Base-by-base conservation (phyloP, 2,329 filamentous ascomycete genomes). In the Eurotiales sp. region DNA sequence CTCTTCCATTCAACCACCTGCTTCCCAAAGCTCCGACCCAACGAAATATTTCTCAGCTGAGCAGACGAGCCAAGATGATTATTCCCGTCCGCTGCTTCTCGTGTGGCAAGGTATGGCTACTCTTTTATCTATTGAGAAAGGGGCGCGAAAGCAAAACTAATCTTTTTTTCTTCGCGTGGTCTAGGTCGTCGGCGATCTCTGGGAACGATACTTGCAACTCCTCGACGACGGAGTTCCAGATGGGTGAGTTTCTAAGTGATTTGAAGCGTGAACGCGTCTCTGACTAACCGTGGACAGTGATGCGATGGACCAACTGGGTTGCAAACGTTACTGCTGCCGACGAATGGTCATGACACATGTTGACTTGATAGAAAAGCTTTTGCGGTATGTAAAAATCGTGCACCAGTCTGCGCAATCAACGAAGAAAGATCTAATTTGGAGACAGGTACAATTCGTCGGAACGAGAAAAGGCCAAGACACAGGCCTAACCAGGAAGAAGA, bases 321-420 rank as follows among this genome's bases (percentile, higher is more conserved):
- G 95, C 66, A 92, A 90, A 74, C 84, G 93, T 62, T 99, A 99
- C 78, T 99, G 93, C 82, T 99, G 93, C 77, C 88, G 93, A 62
- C 87, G 93, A 66, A 99, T 99, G 93, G 85, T 99, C 72, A 96
- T 99, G 88, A 99, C 93, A 54, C 93, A 99, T 74, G 93, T 99
- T 64, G 93, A 99, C 71, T 79, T 99, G 56, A 96, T 99, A 63
- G 93, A 99, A 80, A 99, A 99, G 76, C 83, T 99, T 46, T 83
- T 99, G 59, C 89, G 92, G 88, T 95, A 85, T 61, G 82, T 63
- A 30, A 37, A 3, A 23, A 12, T 8, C n/a, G n/a, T 3, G 7
- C 15, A 30, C 36, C 30, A 8, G 27, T 29, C 50, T 34, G 34
- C n/a, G n/a, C n/a, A n/a, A n/a, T n/a, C n/a, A 51, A 21, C n/a